These are phyloP conservation scores for Globisporangium heterothallicum DNA, from an alignment of 352 stramenopile species.

Conservation along the genomic window DNA sequence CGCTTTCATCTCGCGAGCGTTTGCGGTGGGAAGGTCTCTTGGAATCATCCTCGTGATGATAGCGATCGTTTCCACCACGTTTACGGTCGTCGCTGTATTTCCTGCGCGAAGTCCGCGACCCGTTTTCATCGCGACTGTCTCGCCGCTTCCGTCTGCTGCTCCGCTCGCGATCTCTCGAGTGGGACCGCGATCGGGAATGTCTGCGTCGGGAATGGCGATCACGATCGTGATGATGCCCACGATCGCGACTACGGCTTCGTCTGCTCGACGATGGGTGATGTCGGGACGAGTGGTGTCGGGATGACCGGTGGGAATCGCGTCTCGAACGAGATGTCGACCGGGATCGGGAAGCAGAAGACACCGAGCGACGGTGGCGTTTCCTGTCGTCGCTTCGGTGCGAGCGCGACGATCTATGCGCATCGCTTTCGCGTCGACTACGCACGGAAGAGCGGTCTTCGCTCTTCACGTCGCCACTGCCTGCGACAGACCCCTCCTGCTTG, in stretches of 20 bases:
- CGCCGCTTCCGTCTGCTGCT: constrained; percentile 18
- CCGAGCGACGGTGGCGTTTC: background rate
- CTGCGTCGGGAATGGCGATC: constrained; percentile 7
- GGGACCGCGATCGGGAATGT: constrained; percentile 13
- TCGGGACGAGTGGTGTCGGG: constrained; percentile 8
- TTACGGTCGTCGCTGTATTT: constrained; percentile 10
- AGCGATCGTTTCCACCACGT: no score
- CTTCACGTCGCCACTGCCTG: no score
- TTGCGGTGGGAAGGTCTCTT: constrained; percentile 8
- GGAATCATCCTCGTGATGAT: constrained; percentile 4
- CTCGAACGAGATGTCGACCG: constrained; percentile 21
- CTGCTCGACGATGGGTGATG: constrained; percentile 4
- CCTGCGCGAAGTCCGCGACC: constrained; percentile 11
- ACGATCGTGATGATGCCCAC: constrained; percentile 2
- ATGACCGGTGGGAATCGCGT: background rate
- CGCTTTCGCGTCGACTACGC: background rate
- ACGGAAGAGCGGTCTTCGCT: no score
- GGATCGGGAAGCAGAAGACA: constrained; percentile 9
- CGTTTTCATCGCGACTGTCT: constrained; percentile 13
- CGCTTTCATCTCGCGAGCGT: constrained; percentile 9
- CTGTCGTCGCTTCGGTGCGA: background rate
- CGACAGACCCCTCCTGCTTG: no score
- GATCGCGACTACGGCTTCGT: constrained; percentile 16
- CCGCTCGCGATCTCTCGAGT: constrained; percentile 17
- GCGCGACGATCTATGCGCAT: background rate